A percentile compares a stretch with the other conserved stretches of the same genome.
These are phyloP conservation scores for Aspergillus bombycis DNA, from an alignment of 2,329 filamentous ascomycete genomes.

Conservation along the genomic window DNA sequence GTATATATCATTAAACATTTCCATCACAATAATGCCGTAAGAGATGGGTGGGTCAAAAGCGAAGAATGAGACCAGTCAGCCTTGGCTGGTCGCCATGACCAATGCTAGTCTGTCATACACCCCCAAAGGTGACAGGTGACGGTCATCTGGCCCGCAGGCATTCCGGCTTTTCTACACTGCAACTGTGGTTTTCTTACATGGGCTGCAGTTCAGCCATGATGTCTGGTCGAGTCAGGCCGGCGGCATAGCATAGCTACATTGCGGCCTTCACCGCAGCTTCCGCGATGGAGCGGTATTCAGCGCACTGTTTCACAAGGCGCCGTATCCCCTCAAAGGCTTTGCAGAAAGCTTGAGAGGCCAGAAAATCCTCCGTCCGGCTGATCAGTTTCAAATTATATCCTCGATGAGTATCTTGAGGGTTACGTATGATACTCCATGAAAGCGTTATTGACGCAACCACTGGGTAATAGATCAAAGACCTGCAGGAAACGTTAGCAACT, in stretches of 20 bases:
- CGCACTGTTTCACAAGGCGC: slow-evolving; percentile 18
- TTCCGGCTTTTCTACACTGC: no score
- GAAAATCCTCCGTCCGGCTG: slow-evolving; percentile 16
- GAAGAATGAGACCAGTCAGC: no score
- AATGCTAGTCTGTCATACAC: no score
- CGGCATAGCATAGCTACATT: background rate
- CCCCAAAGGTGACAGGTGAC: no score
- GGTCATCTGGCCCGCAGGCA: no score
- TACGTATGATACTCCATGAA: slow-evolving; percentile 20
- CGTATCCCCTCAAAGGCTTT: slow-evolving; percentile 14
- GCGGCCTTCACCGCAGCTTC: slow-evolving; percentile 8
- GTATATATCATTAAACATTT: background rate
- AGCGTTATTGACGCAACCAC: slow-evolving; percentile 20
- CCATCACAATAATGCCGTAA: background rate
- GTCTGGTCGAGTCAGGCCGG: background rate
- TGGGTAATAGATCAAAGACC: slow-evolving; percentile 20
- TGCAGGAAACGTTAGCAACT: slow-evolving; percentile 1
- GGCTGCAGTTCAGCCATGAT: background rate
- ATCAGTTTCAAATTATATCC: slow-evolving; percentile 18
- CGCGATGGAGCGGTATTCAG: slow-evolving; percentile 19
- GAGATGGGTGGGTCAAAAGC: background rate
- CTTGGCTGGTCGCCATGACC: no score
- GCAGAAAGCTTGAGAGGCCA: slow-evolving; percentile 12
- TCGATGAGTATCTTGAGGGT: slow-evolving; percentile 16
- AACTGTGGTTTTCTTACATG: no score